phyloP scores from a whole-genome alignment of 2,329 filamentous ascomycete species.

The Periconia sp. region DNA sequence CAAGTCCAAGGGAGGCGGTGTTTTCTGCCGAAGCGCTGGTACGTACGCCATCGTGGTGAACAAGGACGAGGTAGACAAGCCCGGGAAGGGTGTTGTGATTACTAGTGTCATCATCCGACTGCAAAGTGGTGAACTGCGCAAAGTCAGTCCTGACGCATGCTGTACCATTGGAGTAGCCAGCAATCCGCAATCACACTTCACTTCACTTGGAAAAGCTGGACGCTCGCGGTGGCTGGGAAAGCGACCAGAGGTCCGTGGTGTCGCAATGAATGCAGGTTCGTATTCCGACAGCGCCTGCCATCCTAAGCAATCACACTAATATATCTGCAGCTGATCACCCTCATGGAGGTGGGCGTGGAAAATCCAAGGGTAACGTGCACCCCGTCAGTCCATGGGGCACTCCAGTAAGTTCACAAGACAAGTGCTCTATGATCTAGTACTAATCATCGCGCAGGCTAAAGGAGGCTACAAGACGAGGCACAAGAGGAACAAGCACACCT shows the following conservation, averaged over 20 bases:
- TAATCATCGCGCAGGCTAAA: conserved; percentile 72
- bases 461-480: conserved; percentile 89
- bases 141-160: conserved; percentile 89
- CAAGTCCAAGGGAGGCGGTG: conserved; percentile 72
- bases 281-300: conserved; percentile 3
- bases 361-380: conserved; percentile 97
- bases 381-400: conserved; percentile 97
- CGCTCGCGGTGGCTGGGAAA: conserved; percentile 93
- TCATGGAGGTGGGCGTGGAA: conserved; percentile 98
- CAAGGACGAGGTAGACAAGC: conserved; percentile 76
- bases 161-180: conserved; percentile 94
- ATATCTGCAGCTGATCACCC: conserved; percentile 77
- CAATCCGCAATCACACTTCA: conserved; percentile 90
- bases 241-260: conserved; percentile 91
- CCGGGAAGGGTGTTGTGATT: conserved; percentile 65
- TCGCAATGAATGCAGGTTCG: conserved; percentile 94
- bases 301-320: conserved; percentile 15
- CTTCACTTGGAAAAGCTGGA: conserved; percentile 92
- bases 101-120: conserved; percentile 84
- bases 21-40: conserved; percentile 93
- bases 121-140: conserved; percentile 90
- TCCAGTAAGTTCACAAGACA: conserved; percentile 88
- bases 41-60: conserved; percentile 88
- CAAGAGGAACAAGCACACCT: conserved; percentile 89
- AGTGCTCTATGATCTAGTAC: no score